A percentile compares a stretch with the other conserved stretches of the same genome.
Conservation (phyloP, 2,329 filamentous ascomycete species). For the Coniochaeta pulveracea region DNA sequence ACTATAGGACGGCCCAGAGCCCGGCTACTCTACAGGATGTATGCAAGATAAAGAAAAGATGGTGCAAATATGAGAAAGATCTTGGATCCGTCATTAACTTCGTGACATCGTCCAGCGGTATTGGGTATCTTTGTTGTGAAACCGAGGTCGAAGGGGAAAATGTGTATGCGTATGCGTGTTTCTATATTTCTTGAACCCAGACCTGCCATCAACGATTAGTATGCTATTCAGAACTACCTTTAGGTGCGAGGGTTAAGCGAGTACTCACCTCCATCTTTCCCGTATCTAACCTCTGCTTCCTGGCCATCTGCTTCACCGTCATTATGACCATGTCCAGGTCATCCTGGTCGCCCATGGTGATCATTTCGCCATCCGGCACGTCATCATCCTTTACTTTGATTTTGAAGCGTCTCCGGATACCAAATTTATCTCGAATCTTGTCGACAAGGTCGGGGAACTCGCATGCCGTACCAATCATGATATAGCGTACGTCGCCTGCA, state of each 20-base stretch:
- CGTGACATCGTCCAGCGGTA: too few relatives aligned
- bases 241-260: background rate
- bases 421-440: slow-evolving; percentile 79
- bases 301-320: slow-evolving; percentile 55
- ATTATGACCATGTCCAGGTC: slow-evolving; percentile 83
- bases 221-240: slow-evolving; percentile 1
- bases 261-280: slow-evolving; percentile 86
- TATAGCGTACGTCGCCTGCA: slow-evolving; percentile 80
- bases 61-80: too few relatives aligned
- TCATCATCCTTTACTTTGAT: slow-evolving; percentile 83
- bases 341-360: slow-evolving; percentile 93
- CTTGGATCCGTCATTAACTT: too few relatives aligned
- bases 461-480: slow-evolving; percentile 67
- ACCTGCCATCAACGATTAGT: slow-evolving; percentile 16
- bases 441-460: slow-evolving; percentile 69
- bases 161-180: too few relatives aligned
- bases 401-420: slow-evolving; percentile 66
- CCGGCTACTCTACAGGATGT: too few relatives aligned
- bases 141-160: too few relatives aligned
- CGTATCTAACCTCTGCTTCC: slow-evolving; percentile 66
- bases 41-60: too few relatives aligned
- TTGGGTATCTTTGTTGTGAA: too few relatives aligned
- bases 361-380: slow-evolving; percentile 70
- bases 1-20: too few relatives aligned
- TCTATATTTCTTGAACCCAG: slow-evolving; percentile 21